Evolutionary conservation across 2,329 filamentous ascomycete species (phyloP), one percentile per base, ranked within the genome.

Genomic region (Calonectria ilicicola): DNA sequence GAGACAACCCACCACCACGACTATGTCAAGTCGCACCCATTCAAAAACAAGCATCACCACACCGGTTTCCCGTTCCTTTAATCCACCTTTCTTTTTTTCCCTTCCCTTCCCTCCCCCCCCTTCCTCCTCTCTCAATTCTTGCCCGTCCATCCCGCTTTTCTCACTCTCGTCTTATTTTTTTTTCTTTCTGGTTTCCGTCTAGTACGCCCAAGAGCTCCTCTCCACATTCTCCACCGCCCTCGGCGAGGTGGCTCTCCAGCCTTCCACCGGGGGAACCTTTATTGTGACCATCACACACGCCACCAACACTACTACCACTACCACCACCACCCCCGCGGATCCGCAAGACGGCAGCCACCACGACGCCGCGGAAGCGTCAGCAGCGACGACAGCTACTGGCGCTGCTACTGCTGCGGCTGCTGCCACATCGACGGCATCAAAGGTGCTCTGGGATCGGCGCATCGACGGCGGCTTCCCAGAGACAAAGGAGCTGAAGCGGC

Each of bases 201-300:
- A 98, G 94, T 98, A 94, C 83, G 96, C 93, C 62, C 97, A 98
- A 88, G 97, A 98, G 84, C 92, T 99, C 53, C 91, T 99, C 44
- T 98, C 95, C 1, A 99, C 96, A 0, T 99, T 99, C 86, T 91
- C 91, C 67, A 94, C 92, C 2, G 88, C 91, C 53, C 90, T 98
- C 2, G 96, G 95, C 73, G 96, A 98, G 83, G 93, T 98, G 12
- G 92, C 96, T 19, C 89, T 99, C 9, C 91, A 97, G 76, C 97
- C 97, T 0, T 89, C 92, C 17, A 97, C 95, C 0, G 95, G 96
- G 21, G 96, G 97, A 0, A 87, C 94, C 2, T 99, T 98, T 81
- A 88, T 91, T 26, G 92, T 98, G 15, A 89, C 92, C 71, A 90
- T 98, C 68, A 73, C 80, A 23, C 76, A 82, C 65, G 69, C 73